A percentile compares a stretch with the other conserved stretches of the same genome.
Evolutionary conservation across 352 stramenopile species (phyloP).

Genomic region (Pythium apleroticum): DNA sequence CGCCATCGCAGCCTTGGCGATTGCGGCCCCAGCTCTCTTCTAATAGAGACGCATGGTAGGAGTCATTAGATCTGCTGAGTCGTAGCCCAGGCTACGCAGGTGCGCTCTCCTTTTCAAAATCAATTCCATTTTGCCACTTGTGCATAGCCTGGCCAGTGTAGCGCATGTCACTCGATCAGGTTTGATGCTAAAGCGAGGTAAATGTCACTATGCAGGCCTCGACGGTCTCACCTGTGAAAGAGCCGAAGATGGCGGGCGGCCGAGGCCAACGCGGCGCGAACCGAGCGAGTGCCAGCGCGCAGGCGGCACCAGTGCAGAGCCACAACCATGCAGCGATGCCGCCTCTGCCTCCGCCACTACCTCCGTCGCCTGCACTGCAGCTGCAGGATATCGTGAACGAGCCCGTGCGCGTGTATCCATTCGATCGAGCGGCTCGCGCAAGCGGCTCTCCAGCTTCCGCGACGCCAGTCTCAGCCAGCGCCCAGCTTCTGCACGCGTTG

Average conservation of each 20-base stretch:
- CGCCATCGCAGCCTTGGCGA: neutral
- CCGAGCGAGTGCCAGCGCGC: neutral
- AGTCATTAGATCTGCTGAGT: neutral
- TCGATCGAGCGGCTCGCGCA: conserved; percentile 26
- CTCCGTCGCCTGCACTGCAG: conserved; percentile 2
- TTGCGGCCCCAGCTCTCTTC: neutral
- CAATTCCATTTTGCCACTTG: neutral
- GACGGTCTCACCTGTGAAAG: neutral
- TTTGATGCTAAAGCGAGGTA: neutral
- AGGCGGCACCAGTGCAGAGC: neutral
- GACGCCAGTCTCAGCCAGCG: conserved; percentile 11
- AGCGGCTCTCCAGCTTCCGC: conserved; percentile 13
- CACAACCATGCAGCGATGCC: conserved; percentile 1
- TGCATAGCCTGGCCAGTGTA: neutral
- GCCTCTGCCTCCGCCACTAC: conserved; percentile 18
- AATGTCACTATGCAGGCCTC: neutral
- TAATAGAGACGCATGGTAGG: neutral
- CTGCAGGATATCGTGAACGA: conserved; percentile 22
- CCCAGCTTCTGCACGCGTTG: conserved; percentile 38
- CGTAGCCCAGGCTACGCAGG: no score
- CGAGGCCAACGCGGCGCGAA: conserved; percentile 2
- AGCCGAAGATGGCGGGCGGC: neutral
- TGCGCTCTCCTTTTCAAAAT: neutral
- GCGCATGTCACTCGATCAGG: neutral
- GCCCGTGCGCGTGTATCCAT: conserved; percentile 63